A percentile compares a stretch with the other conserved stretches of the same genome.
Evolutionary conservation across 2,329 filamentous ascomycete species (phyloP).

Genomic region (Massarina eburnea): DNA sequence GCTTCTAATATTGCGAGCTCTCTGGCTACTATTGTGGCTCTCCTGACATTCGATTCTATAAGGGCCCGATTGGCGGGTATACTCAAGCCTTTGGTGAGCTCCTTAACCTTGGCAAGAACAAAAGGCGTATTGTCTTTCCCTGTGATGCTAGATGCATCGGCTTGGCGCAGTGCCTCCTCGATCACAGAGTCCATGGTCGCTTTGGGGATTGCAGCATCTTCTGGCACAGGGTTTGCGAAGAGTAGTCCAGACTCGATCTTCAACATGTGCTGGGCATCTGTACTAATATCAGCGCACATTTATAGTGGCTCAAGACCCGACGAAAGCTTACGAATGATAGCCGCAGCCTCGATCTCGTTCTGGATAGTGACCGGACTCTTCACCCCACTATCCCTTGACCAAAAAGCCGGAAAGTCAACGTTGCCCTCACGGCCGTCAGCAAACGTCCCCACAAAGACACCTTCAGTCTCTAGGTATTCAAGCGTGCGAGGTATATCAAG

Average conservation of each 20-base stretch:
- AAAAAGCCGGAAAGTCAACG: conserved; percentile 91
- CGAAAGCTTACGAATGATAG: conserved; percentile 68
- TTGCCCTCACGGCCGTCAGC: conserved; percentile 72
- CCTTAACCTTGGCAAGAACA: conserved; percentile 75
- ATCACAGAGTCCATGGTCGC: conserved; percentile 46
- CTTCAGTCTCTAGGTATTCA: conserved; percentile 74
- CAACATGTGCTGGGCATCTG: conserved; percentile 71
- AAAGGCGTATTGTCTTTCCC: conserved; percentile 85
- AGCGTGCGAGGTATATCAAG: conserved; percentile 88
- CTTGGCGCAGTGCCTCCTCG: conserved; percentile 42
- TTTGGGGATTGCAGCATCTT: conserved; percentile 68
- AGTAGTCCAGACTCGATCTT: conserved; percentile 76
- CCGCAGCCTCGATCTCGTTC: conserved; percentile 79
- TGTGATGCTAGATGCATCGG: conserved; percentile 49
- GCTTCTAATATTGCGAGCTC: conserved; percentile 60
- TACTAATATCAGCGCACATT: neutral
- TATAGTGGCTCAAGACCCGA: neutral
- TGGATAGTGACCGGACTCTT: conserved; percentile 75
- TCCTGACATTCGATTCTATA: conserved; percentile 66
- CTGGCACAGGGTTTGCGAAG: conserved; percentile 86
- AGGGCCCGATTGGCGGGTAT: conserved; percentile 73
- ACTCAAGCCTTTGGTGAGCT: conserved; percentile 72
- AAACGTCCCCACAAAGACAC: conserved; percentile 85
- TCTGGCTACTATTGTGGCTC: conserved; percentile 66
- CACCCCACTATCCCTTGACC: conserved; percentile 81